Evolutionary conservation across 78 protist species (phyloP), one percentile per base, ranked within the genome.

Genomic region (Chrysochromulina parva): DNA sequence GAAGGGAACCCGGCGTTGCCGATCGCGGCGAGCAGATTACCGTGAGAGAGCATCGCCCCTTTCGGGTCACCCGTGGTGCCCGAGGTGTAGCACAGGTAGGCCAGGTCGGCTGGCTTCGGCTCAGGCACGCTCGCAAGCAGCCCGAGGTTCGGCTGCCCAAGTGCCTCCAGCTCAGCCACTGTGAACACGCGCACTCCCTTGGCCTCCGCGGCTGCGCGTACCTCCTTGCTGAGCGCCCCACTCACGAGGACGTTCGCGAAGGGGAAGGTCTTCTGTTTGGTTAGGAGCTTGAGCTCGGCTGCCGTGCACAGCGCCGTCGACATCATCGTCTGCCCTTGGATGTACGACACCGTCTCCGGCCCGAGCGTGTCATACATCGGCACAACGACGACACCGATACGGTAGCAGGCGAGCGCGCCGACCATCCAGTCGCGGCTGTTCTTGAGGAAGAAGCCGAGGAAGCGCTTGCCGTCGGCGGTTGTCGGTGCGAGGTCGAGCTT

Each of bases 11-110:
- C 73, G 24, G 91, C 67, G 88, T 14, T 58, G 24, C 62, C 62
- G 62, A 58, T 7, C 62, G 95, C 95, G 0, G 94, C 92, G 38
- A 96, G 80, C 9, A 96, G 10, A 84, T 93, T 94, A 28, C 92
- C 67, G 93, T 97, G 96, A 20, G 97, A 89, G 48, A 97, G 88
- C 85, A 52, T 47, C 22, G 95, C 98, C 2, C 98, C 98, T 80
- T 97, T 97, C 1, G 95, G 96, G 28, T 95, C 28, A 13, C 98
- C 98, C 11, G 97, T 96, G 1, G 97, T 96, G 85, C 97, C 97
- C 50, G 84, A 47, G 16, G 97, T 91, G 81, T 94, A 96, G 71
- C 73, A 88, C 48, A 95, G 57, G 48, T 54, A 0, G 1, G 88
- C 94, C 13, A 55, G 5, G 10, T 4, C 19, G n/a, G 3, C 55